A percentile compares a stretch with the other conserved stretches of the same genome.
Evolutionary conservation across 208 protist genomes (phyloP).

Genomic region (Leishmania aethiopica): DNA sequence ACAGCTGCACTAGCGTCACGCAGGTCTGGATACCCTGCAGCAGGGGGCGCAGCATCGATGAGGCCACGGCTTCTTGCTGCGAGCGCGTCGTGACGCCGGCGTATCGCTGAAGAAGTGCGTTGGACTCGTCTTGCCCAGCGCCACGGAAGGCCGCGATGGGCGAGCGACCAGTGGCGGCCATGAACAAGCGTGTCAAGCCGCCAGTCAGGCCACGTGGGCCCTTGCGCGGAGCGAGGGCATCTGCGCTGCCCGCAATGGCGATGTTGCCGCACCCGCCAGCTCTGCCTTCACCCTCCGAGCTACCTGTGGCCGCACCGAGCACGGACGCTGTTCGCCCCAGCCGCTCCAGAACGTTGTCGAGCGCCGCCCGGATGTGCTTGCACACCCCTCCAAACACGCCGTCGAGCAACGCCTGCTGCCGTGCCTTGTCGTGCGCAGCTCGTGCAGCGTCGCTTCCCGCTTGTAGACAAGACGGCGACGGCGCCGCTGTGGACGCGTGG

Average conservation of each 20-base stretch:
- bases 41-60: conserved; percentile 37
- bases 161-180: conserved; percentile 39
- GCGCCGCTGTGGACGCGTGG: neutral
- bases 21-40: conserved; percentile 48
- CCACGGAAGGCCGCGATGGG: conserved; percentile 11
- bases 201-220: conserved; percentile 42
- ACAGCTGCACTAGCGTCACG: conserved; percentile 69
- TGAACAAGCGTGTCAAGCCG: conserved; percentile 43
- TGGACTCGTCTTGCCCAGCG: conserved; percentile 8
- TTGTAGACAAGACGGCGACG: neutral
- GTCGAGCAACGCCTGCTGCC: conserved; percentile 42
- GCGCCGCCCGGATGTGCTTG: conserved; percentile 65
- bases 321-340: conserved; percentile 45
- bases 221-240: conserved; percentile 9
- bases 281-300: neutral
- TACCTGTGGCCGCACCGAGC: conserved; percentile 2
- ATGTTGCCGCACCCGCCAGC: neutral
- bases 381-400: conserved; percentile 68
- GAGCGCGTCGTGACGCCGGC: conserved; percentile 50
- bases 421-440: conserved; percentile 14
- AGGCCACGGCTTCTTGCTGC: conserved; percentile 57
- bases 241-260: neutral
- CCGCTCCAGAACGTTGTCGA: conserved; percentile 67
- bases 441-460: neutral
- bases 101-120: conserved; percentile 42